Base-by-base conservation (phyloP, 1,284 basidiomycete species). In the Apiotrichum sp. region DNA sequence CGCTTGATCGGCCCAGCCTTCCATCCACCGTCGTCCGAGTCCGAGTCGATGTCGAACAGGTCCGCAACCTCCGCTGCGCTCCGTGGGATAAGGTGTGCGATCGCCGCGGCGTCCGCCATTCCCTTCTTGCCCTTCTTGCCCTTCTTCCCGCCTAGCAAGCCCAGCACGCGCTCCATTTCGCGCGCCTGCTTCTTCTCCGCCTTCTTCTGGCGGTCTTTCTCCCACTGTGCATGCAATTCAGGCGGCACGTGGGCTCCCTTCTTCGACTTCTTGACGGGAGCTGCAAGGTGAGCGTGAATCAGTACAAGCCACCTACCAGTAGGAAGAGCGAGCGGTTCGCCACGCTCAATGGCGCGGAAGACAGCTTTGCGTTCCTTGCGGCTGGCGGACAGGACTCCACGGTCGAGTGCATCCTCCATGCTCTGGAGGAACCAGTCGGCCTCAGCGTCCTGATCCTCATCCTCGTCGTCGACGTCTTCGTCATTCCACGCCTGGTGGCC, bases 181-280 rank as follows among this genome's bases (percentile, higher is more conserved):
- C 89, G 84, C 41, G 81, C 79, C 4, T 78, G 80, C 71, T 90
- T 93, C 69, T 80, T 77, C 57, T 84, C 84, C 0, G 89, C 89
- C 73, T 95, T 96, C 76, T 85, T 87, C 52, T 79, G 76, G 1
- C 89, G 86, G 68, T 95, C 92, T 52, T 81, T 81, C 57, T 84
- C 82, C 90, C 90, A 95, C 62, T 86, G 86, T 0, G 76, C 81
- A 58, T 81, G 81, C 1, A 96, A 79, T 7, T 86, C 81, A 2
- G 78, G 70, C 0, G 87, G 83, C 49, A 91, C 74, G 13, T 76
- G 63, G 58, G 81, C 80, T 41, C 75, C 80, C 67, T 86, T 86
- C 58, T 72, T 72, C 55, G 57, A 61, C 57, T 65, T 69, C 61
- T 69, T 68, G 14, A 52, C 64, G 0, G 68, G 69, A 36, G 55